phyloP scores from a whole-genome alignment of 345 rosid species.

The Iberis pinnata region DNA sequence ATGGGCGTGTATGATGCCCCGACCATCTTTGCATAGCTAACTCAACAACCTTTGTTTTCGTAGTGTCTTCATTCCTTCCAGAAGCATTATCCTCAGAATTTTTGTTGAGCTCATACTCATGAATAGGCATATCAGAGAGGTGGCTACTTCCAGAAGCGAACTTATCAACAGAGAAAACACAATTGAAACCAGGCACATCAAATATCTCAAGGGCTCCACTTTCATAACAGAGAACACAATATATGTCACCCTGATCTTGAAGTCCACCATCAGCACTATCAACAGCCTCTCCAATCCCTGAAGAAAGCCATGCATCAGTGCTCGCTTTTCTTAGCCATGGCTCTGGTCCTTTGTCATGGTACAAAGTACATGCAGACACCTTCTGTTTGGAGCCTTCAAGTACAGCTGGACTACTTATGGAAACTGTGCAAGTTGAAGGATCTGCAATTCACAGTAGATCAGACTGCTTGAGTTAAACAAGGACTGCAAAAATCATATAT shows the following conservation, averaged over 20 bases:
- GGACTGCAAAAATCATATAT: not conserved
- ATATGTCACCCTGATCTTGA: constrained; percentile 88
- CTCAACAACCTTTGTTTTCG: constrained; percentile 66
- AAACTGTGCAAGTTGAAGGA: constrained; percentile 74
- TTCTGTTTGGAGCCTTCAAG: constrained; percentile 54
- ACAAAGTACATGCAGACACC: constrained; percentile 80
- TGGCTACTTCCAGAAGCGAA: constrained; percentile 74
- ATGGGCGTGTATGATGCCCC: constrained; percentile 78
- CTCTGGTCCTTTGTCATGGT: constrained; percentile 91
- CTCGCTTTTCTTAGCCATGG: constrained; percentile 97
- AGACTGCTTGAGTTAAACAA: constrained; percentile 17
- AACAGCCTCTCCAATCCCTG: constrained; percentile 74
- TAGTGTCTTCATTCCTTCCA: constrained; percentile 57
- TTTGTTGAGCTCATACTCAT: constrained; percentile 45
- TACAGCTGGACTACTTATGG: constrained; percentile 56
- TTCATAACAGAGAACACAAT: constrained; percentile 82
- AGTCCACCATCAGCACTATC: constrained; percentile 80
- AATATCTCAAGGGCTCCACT: constrained; percentile 81
- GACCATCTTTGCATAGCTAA: constrained; percentile 94
- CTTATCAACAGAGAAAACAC: constrained; percentile 78
- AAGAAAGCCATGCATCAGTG: constrained; percentile 95
- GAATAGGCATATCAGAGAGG: constrained; percentile 51
- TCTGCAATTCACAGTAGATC: constrained; percentile 48
- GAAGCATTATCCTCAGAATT: constrained; percentile 47
- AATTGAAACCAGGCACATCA: constrained; percentile 80